phyloP scores from a whole-genome alignment of 768 basidiomycete genomes.

The Kwoniella dejecticola region DNA sequence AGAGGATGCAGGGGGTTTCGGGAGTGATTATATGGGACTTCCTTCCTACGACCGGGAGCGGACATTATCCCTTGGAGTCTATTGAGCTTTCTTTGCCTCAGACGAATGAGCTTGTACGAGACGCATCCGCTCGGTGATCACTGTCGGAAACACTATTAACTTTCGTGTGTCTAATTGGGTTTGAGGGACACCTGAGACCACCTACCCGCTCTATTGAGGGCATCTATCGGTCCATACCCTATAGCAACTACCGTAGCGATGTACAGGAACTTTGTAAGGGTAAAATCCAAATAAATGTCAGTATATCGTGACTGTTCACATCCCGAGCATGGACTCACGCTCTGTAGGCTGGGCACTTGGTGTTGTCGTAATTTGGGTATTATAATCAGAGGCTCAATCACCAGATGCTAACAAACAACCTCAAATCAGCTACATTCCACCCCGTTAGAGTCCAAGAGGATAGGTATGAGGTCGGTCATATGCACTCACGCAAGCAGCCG shows the following conservation, averaged over 20 bases:
- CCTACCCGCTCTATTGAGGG: constrained; percentile 18
- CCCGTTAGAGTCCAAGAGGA: not conserved
- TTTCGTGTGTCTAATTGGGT: too few species aligned
- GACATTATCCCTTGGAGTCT: too few species aligned
- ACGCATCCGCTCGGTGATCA: constrained; percentile 15
- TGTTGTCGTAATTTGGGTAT: constrained; percentile 4
- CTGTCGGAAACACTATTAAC: not conserved
- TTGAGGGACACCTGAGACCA: not conserved
- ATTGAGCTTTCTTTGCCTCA: constrained; percentile 16
- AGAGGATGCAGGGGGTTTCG: too few species aligned
- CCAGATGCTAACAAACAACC: constrained; percentile 16
- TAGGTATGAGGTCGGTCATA: not conserved
- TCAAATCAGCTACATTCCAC: not conserved
- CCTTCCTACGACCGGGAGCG: too few species aligned
- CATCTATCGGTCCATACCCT: constrained; percentile 22
- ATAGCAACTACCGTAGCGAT: constrained; percentile 7
- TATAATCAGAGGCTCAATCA: constrained; percentile 14
- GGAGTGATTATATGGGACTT: too few species aligned
- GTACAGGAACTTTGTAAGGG: constrained; percentile 10
- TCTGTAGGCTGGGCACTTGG: constrained; percentile 6
- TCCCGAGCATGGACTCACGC: too few species aligned
- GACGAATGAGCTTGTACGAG: constrained; percentile 11
- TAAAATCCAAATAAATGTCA: too few species aligned
- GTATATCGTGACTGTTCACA: too few species aligned
- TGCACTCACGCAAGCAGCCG: constrained; percentile 12